These are phyloP conservation scores for Saraca asoca DNA, from an alignment of 331 rosid genomes.

Conservation along the genomic window DNA sequence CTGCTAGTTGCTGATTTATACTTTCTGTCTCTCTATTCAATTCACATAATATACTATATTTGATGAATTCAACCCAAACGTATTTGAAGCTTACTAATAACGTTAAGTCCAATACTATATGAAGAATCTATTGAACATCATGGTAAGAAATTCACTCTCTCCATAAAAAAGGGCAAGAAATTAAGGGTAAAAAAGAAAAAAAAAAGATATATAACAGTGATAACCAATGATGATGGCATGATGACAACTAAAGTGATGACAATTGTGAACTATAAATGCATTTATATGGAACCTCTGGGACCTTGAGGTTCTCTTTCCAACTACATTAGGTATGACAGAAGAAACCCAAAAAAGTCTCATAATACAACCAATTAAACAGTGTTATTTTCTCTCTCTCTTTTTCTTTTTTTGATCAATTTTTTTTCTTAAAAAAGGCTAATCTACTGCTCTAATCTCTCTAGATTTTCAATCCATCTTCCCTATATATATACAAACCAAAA, in stretches of 20 bases:
- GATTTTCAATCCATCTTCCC: background rate
- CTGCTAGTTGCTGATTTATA: too few relatives aligned
- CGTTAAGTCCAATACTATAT: too few relatives aligned
- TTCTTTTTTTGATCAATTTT: background rate
- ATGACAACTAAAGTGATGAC: constrained; percentile 29
- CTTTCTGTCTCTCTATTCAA: too few relatives aligned
- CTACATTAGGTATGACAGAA: constrained; percentile 35
- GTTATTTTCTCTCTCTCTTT: background rate
- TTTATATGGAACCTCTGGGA: constrained; percentile 15
- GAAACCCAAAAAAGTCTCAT: constrained; percentile 12
- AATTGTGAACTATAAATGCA: constrained; percentile 8
- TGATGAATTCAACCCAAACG: too few relatives aligned
- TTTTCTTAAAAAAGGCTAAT: background rate
- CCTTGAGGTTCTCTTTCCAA: constrained; percentile 28
- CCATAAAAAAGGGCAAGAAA: too few relatives aligned
- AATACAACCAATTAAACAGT: background rate
- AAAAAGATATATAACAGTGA: background rate
- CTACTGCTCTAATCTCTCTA: background rate
- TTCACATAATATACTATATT: too few relatives aligned
- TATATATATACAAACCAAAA: constrained; percentile 23
- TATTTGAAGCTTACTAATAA: too few relatives aligned
- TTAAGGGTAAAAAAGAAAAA: too few relatives aligned
- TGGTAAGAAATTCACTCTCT: too few relatives aligned
- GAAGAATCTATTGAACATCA: too few relatives aligned
- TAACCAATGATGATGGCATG: constrained; percentile 23